Base-by-base conservation (phyloP, 1,284 basidiomycete species). In the Pseudomicrostroma phylloplanum region DNA sequence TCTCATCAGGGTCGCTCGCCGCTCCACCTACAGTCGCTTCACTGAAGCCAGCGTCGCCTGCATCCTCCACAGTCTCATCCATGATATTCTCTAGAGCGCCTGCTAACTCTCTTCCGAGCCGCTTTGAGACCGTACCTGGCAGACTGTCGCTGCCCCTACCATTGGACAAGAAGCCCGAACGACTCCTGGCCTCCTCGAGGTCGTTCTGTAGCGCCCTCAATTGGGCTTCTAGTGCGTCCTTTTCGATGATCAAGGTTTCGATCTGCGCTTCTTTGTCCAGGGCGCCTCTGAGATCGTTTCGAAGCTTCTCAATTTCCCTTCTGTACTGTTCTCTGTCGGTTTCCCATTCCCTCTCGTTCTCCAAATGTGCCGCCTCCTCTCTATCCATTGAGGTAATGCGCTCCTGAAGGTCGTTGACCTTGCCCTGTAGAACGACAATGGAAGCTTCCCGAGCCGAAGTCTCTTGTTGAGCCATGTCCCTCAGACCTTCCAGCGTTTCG, bases 331-430 rank as follows among this genome's bases (percentile, higher is more conserved):
- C 51, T 26, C 21, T 2, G 15, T 54, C 51, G 8, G 19, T 26
- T 15, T 26, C 51, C n/a, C n/a, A 26, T 26, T 21, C 51, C 17
- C 25, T 15, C 26, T 21, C 51, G 7, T 25, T 19, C 6, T 13
- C 21, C 13, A 23, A 25, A 15, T 54, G 51, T 19, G 19, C 51
- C 21, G 51, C 51, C 13, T 54, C 51, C 13, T 54, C 51, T 8
- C 51, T 19, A 6, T 54, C 17, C 13, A 25, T 25, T 15, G 15
- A 2, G 21, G 51, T 25, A 7, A 54, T 26, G 6, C 51, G 51
- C 21, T 54, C 51, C 13, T 23, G 51, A 15, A 54, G 51, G 17
- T 54, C 51, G 51, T 54, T 54, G 51, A 54, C 25, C 25, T 54
- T 54, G 51, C 51, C 51, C 25, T 54, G 51, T 19, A 54, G 51